phyloP scores from a whole-genome alignment of 257 asterid species.

The Handroanthus guayacan region DNA sequence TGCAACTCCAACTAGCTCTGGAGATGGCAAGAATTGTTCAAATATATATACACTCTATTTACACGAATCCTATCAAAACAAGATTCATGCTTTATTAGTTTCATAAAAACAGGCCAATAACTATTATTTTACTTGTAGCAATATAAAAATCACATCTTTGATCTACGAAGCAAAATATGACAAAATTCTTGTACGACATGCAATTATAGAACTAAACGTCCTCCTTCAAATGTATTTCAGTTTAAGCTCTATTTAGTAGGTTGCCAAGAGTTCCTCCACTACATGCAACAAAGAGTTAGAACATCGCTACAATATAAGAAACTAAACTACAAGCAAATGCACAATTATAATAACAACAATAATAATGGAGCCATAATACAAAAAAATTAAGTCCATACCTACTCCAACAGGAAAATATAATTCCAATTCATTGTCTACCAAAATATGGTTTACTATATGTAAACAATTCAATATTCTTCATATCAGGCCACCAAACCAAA shows the following conservation, averaged over 20 bases:
- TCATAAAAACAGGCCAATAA: neutral
- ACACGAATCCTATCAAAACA: no score
- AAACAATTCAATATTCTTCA: neutral
- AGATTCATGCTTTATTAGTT: neutral
- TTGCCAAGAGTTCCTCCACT: neutral
- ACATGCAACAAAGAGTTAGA: neutral
- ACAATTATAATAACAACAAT: neutral
- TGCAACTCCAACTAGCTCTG: neutral
- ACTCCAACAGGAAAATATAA: slow-evolving; percentile 31
- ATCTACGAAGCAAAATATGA: neutral
- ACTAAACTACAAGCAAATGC: neutral
- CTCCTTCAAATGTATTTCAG: no score
- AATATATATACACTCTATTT: no score
- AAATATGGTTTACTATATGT: neutral
- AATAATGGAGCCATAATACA: neutral
- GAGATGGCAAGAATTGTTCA: neutral
- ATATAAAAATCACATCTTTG: neutral
- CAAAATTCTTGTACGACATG: neutral
- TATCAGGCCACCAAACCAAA: slow-evolving; percentile 26
- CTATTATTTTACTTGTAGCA: neutral
- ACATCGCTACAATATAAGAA: neutral
- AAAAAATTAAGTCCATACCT: slow-evolving; percentile 23
- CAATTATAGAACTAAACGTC: neutral
- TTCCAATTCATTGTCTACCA: neutral
- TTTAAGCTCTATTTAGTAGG: no score